Base-by-base conservation (phyloP, 352 stramenopile species). In the Globisporangium alternatum region DNA sequence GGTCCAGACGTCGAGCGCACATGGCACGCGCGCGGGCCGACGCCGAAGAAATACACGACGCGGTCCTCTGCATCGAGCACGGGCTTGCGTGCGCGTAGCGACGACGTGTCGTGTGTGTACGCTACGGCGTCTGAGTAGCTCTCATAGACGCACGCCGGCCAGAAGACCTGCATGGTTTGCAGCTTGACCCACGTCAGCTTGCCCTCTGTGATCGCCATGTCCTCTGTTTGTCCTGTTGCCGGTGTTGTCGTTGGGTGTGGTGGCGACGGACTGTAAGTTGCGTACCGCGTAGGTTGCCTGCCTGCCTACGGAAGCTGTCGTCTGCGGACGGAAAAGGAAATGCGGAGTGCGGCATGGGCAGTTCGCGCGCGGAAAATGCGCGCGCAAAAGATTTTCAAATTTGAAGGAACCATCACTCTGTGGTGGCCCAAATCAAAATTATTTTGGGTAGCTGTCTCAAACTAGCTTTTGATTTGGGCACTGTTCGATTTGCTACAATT, bases 41-140 rank as follows among this genome's bases (percentile, higher is more conserved):
- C 77, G 48, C 87, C 87, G 52, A 95, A 90, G 73, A 93, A 93
- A 66, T 85, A 86, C 45, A 95, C 59, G n/a, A 95, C 64, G 64
- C 76, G 75, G 65, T 95, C 84, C 56, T 93, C 87, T 3, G 28
- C 41, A 57, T 89, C 77, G n/a, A 90, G 69, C 64, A 65, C 72
- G 4, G 81, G 81, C 52, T 90, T 89, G 43, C n/a, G 35, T 12
- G 51, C 54, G 22, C 77, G 72, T 30, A 93, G 57, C 4, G 60
- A 41, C 48, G 53, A 70, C 47, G 83, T 44, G 37, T 93, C 85
- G 67, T 88, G 82, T 22, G 69, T 65, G 59, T 89, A 74, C 35
- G 41, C 21, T 15, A 70, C 62, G 13, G 77, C 79, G n/a, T 60
- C 63, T n/a, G 72, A 76, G 69, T 88, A 93, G 48, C 59, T 75